A percentile compares a stretch with the other conserved stretches of the same genome.
phyloP scores from a whole-genome alignment of 306 rosid species.

The Prinsepia uniflora region DNA sequence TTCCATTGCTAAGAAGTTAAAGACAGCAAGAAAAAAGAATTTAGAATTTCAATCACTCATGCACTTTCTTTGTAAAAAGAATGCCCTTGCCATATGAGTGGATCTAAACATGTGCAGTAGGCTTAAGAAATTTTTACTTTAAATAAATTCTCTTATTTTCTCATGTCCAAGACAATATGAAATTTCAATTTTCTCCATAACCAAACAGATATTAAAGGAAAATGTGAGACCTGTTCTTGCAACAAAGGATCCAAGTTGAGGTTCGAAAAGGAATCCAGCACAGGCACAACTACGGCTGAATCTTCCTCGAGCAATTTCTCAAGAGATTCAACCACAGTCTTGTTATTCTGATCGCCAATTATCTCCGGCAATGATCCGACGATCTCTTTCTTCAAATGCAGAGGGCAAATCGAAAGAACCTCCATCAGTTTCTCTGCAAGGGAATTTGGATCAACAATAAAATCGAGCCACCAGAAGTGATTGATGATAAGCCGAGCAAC shows the following conservation, averaged over 20 bases:
- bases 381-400: conserved; percentile 39
- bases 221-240: conserved; percentile 34
- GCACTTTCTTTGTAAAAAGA: not conserved
- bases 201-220: not conserved
- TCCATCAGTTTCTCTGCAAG: conserved; percentile 37
- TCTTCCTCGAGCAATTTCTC: conserved; percentile 41
- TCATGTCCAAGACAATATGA: not conserved
- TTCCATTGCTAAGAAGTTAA: too few relatives aligned
- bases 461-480: conserved; percentile 45
- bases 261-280: conserved; percentile 35
- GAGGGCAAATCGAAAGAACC: conserved; percentile 33
- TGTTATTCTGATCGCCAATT: conserved; percentile 31
- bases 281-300: conserved; percentile 28
- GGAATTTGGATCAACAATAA: conserved; percentile 30
- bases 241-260: conserved; percentile 32
- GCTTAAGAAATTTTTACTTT: not conserved
- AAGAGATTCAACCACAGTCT: conserved; percentile 29
- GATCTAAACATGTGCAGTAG: not conserved
- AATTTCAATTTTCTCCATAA: not conserved
- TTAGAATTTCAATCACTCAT: not conserved
- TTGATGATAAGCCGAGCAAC: conserved; percentile 35
- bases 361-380: conserved; percentile 42
- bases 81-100: not conserved
- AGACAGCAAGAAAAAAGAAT: not conserved
- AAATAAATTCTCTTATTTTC: not conserved